Conservation (phyloP, 495 filamentous ascomycete genomes). For the Penicillium steckii region DNA sequence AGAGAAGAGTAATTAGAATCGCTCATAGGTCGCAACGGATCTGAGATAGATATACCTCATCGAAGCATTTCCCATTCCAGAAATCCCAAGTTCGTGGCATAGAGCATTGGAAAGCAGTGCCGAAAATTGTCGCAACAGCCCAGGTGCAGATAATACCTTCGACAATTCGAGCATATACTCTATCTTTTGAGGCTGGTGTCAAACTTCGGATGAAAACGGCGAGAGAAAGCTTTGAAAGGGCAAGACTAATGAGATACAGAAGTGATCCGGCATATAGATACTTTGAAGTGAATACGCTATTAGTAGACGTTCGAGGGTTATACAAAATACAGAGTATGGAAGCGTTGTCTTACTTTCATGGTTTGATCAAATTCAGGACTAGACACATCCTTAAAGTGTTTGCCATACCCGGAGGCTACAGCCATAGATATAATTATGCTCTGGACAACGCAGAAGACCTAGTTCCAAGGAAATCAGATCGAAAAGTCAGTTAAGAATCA, state of each 20-base stretch:
- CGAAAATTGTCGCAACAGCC: conserved; percentile 20
- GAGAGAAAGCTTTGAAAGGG: conserved; percentile 28
- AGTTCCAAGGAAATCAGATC: neutral
- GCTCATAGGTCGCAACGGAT: neutral
- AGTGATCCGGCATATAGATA: conserved; percentile 24
- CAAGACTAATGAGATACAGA: conserved; percentile 25
- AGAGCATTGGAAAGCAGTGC: conserved; percentile 26
- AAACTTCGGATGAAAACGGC: conserved; percentile 24
- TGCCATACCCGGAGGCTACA: conserved; percentile 28
- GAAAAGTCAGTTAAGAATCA: neutral
- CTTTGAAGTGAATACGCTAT: conserved; percentile 5
- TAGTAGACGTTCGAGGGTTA: neutral
- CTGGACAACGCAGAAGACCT: conserved; percentile 24
- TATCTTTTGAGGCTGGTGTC: conserved; percentile 17
- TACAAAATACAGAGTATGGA: too few species aligned
- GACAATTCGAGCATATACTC: conserved; percentile 15
- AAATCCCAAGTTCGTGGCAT: conserved; percentile 26
- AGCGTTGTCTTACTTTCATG: conserved; percentile 34
- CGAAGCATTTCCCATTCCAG: conserved; percentile 21
- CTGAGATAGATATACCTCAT: conserved; percentile 13
- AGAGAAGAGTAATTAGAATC: neutral
- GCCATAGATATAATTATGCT: conserved; percentile 24
- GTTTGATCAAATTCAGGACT: conserved; percentile 13
- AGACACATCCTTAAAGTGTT: conserved; percentile 18
- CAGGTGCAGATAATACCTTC: conserved; percentile 11